A percentile compares a stretch with the other conserved stretches of the same genome.
phyloP scores from a whole-genome alignment of 2,329 filamentous ascomycete genomes.

The Aspergillus sp. region DNA sequence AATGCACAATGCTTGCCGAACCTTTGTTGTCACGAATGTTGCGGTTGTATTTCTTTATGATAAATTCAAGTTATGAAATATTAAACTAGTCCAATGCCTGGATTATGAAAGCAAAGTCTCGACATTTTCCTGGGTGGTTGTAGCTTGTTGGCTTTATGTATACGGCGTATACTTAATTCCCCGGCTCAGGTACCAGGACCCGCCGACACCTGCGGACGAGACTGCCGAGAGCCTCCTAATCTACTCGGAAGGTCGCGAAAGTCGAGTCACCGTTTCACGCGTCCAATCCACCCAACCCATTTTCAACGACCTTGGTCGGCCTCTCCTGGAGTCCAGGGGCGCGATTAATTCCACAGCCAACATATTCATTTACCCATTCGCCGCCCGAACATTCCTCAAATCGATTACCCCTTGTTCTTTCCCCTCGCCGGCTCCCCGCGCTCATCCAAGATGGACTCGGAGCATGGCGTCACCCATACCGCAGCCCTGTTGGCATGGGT shows the following conservation, averaged over 20 bases:
- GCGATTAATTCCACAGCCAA: background rate
- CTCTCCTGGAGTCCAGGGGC: background rate
- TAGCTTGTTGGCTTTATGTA: background rate
- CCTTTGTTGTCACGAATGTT: background rate
- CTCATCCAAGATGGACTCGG: conserved; percentile 41
- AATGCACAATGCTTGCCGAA: background rate
- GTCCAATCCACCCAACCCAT: background rate
- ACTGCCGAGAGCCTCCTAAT: conserved; percentile 4
- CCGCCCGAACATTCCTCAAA: conserved; percentile 24
- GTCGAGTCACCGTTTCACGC: background rate
- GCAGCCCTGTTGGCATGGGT: conserved; percentile 50
- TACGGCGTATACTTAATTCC: too few species aligned
- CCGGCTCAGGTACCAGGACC: background rate
- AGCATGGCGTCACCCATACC: conserved; percentile 46
- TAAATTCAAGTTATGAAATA: background rate
- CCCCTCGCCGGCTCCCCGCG: conserved; percentile 5
- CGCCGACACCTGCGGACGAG: background rate
- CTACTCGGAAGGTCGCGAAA: conserved; percentile 4
- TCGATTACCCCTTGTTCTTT: conserved; percentile 5
- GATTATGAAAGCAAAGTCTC: background rate
- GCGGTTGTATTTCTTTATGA: background rate
- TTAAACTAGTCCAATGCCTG: background rate
- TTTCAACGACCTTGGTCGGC: background rate
- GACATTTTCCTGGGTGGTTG: background rate
- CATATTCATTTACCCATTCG: background rate